phyloP scores from a whole-genome alignment of 2,329 filamentous ascomycete genomes.

The Colletotrichum destructivum region DNA sequence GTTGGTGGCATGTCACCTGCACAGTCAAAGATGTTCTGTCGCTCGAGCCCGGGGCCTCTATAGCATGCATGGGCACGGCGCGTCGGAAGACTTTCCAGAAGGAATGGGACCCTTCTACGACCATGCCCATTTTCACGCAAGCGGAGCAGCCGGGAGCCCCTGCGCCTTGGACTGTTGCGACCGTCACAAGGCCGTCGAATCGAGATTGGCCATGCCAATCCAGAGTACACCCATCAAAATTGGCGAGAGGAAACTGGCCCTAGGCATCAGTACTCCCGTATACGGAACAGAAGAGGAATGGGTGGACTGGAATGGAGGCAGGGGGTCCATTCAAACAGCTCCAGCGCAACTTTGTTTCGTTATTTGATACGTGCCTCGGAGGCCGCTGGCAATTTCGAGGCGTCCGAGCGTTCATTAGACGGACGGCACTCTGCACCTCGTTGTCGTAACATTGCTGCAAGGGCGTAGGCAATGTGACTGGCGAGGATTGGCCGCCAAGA shows the following conservation, averaged over 20 bases:
- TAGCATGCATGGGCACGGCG: conserved; percentile 11
- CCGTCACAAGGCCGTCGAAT: conserved; percentile 28
- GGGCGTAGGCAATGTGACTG: conserved; percentile 18
- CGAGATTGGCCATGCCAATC: conserved; percentile 34
- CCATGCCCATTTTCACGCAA: conserved; percentile 31
- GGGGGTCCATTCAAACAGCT: conserved; percentile 39
- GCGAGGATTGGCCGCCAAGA: conserved; percentile 18
- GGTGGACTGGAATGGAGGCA: conserved; percentile 7
- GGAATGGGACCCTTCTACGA: conserved; percentile 34
- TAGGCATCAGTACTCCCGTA: conserved; percentile 12
- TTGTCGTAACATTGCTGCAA: conserved; percentile 31
- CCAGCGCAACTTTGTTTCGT: conserved; percentile 41
- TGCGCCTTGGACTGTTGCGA: conserved; percentile 28
- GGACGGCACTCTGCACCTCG: conserved; percentile 34
- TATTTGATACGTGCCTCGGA: conserved; percentile 32
- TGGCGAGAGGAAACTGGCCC: conserved; percentile 16
- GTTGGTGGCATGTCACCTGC: neutral
- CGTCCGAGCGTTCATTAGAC: conserved; percentile 41
- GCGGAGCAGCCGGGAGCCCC: conserved; percentile 36
- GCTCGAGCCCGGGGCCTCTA: conserved; percentile 4
- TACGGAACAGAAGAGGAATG: conserved; percentile 22
- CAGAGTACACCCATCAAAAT: neutral
- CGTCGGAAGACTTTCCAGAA: conserved; percentile 35
- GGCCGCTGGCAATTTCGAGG: conserved; percentile 34
- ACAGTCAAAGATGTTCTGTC: neutral